phyloP scores from a whole-genome alignment of 108 stramenopile genomes.

The Licmophora abbreviata region DNA sequence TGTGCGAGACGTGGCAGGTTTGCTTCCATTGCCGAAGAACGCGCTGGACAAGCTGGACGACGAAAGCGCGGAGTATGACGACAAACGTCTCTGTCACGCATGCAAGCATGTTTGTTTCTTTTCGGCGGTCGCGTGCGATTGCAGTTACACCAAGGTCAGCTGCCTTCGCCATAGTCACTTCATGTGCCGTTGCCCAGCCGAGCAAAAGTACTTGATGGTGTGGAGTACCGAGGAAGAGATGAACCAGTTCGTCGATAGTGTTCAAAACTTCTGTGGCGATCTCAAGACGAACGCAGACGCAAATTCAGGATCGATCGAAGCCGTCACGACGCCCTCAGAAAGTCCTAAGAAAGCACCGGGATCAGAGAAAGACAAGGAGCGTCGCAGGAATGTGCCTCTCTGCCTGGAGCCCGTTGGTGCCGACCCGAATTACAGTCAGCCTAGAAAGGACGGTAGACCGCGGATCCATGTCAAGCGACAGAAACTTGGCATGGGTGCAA shows the following conservation, averaged over 20 bases:
- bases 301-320: background rate
- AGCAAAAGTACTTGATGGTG: constrained; percentile 67
- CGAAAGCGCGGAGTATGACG: constrained; percentile 85
- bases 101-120: constrained; percentile 93
- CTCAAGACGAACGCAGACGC: constrained; percentile 18
- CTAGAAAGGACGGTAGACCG: background rate
- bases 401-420: constrained; percentile 2
- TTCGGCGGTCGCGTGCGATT: constrained; percentile 91
- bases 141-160: constrained; percentile 73
- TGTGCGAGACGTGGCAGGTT: constrained; percentile 68
- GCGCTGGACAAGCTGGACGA: constrained; percentile 74
- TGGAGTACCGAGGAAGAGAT: constrained; percentile 68
- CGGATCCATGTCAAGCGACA: background rate
- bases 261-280: constrained; percentile 36
- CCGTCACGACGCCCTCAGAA: background rate
- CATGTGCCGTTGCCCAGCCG: constrained; percentile 75
- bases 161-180: constrained; percentile 84
- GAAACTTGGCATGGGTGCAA: background rate
- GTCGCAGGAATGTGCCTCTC: background rate
- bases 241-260: constrained; percentile 37
- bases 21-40: constrained; percentile 60
- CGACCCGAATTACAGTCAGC: constrained; percentile 1
- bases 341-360: constrained; percentile 5
- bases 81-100: constrained; percentile 81
- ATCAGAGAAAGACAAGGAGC: background rate